Evolutionary conservation across 441 rosid species (phyloP), one percentile per base, ranked within the genome.

Genomic region (Gossypium lobatum): DNA sequence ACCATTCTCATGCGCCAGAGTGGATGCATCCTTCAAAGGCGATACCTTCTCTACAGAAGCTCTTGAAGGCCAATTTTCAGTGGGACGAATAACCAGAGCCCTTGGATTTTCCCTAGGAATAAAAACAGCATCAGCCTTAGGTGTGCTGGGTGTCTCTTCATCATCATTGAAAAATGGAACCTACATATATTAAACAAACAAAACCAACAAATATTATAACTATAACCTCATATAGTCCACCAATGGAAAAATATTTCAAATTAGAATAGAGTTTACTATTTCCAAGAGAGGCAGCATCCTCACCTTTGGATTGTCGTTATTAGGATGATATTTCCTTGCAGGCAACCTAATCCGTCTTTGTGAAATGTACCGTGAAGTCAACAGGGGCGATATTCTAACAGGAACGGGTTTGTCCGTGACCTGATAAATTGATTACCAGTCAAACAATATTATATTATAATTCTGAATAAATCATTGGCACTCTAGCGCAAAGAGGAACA

Each of bases 101-200:
- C 97, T 89, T 25, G 98, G 99, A 76, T 95, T 93, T 80, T 95
- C 98, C 86, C 99, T 83, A 21, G 99, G 98, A 80, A 91, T 77
- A 78, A 92, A 88, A 70, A 89, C 83, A 13, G 97, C 97, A 85
- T 93, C 98, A 25, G 97, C 98, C 81, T 91, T 93, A 0, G 97
- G 98, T 45, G 95, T 88, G 79, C 89, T 88, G 28, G 92, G 85
- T 68, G 91, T 84, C 85, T 95, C 98, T 78, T 94, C 98, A 72
- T 93, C 96, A 59, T 85, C 88, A 72, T 84, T 80, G 76, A 95
- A 93, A 81, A 96, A 96, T 60, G 99, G 96, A 79, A 92, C 88
- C 99, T 96, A 89, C 75, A 78, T 42, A 78, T 54, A 59, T 46
- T 37, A 52, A 42, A 73, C 73, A 72, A 73, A 61, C 18, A 39